Percentiles rank a stretch among this genome's conserved stretches.
Evolutionary conservation across 2,329 filamentous ascomycete species (phyloP).

Genomic region (Xylaria sp.): DNA sequence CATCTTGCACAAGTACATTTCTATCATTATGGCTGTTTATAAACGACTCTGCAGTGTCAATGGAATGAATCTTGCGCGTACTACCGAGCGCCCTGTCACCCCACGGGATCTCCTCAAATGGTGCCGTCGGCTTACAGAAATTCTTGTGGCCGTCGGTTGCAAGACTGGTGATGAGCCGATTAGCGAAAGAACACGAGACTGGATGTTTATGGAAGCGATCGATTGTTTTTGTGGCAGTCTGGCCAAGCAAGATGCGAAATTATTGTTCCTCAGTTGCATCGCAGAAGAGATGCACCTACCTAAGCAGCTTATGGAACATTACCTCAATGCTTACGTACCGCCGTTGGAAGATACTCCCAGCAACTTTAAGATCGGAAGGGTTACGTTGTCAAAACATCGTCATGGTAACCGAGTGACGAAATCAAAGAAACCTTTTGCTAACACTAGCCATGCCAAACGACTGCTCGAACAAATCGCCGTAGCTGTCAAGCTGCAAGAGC

Average conservation of each 20-base stretch:
- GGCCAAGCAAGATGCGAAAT: slow-evolving; percentile 71
- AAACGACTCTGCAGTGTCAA: slow-evolving; percentile 59
- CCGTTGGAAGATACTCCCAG: slow-evolving; percentile 70
- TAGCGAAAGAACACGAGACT: slow-evolving; percentile 76
- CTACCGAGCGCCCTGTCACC: slow-evolving; percentile 62
- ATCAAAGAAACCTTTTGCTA: slow-evolving; percentile 80
- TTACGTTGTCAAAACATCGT: slow-evolving; percentile 68
- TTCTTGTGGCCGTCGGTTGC: slow-evolving; percentile 70
- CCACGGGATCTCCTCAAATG: slow-evolving; percentile 86
- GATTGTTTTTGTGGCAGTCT: slow-evolving; percentile 92
- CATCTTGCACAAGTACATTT: slow-evolving; percentile 70
- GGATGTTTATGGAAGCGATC: slow-evolving; percentile 92
- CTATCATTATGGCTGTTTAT: slow-evolving; percentile 70
- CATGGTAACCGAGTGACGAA: slow-evolving; percentile 61
- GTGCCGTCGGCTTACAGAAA: slow-evolving; percentile 78
- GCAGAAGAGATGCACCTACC: slow-evolving; percentile 90
- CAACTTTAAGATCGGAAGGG: slow-evolving; percentile 73
- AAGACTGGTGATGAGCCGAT: slow-evolving; percentile 76
- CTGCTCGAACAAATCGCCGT: slow-evolving; percentile 90
- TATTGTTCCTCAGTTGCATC: slow-evolving; percentile 73
- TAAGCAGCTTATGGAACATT: slow-evolving; percentile 81
- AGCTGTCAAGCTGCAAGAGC: slow-evolving; percentile 85
- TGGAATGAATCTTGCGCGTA: slow-evolving; percentile 50
- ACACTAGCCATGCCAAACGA: slow-evolving; percentile 84
- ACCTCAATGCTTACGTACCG: slow-evolving; percentile 78